phyloP scores from a whole-genome alignment of 1,139 yeast species.

The Sugiyamaella pinicola region DNA sequence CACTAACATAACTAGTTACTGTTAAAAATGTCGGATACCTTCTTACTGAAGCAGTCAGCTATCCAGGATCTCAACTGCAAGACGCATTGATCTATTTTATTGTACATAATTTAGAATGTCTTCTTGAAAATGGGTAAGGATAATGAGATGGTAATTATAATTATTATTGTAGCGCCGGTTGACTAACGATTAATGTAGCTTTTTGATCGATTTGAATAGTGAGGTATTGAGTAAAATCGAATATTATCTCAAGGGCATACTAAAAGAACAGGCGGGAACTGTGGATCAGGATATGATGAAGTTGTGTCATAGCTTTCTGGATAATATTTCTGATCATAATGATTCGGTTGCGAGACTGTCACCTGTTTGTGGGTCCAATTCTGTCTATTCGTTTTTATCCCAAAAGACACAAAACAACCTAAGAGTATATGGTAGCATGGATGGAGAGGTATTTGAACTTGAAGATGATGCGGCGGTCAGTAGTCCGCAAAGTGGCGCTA shows the following conservation, averaged over 20 bases:
- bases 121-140: constrained; percentile 54
- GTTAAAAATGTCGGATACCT: constrained; percentile 64
- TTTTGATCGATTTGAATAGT: constrained; percentile 36
- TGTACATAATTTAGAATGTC: constrained; percentile 62
- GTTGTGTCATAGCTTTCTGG: constrained; percentile 17
- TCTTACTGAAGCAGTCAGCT: constrained; percentile 55
- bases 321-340: constrained; percentile 28
- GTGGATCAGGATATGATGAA: constrained; percentile 10
- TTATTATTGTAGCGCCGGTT: no score
- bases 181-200: constrained; percentile 20
- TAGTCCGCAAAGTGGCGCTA: not conserved
- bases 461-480: constrained; percentile 18
- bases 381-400: constrained; percentile 20
- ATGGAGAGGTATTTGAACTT: constrained; percentile 24
- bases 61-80: constrained; percentile 58
- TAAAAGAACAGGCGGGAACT: not conserved
- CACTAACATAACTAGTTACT: constrained; percentile 39
- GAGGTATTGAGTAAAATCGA: constrained; percentile 42
- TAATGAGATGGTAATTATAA: not conserved
- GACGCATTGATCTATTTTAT: constrained; percentile 69
- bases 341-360: constrained; percentile 24
- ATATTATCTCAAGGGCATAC: constrained; percentile 32
- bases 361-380: constrained; percentile 28
- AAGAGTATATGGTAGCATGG: not conserved
- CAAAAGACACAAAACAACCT: constrained; percentile 2